Percentiles rank a stretch among this genome's conserved stretches.
Conservation (phyloP, 805 yeast species). For the Pichia pseudocactophila region DNA sequence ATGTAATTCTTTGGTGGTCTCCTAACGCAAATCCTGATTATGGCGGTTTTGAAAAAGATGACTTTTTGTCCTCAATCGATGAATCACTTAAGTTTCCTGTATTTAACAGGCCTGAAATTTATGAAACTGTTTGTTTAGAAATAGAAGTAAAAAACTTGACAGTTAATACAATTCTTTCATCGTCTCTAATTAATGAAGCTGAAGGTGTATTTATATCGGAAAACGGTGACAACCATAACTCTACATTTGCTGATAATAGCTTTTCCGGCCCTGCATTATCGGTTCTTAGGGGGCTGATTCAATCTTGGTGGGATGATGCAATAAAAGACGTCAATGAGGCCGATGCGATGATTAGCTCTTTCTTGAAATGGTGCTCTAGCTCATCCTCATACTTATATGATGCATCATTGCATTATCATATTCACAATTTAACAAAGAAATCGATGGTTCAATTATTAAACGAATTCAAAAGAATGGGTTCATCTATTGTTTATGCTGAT, state of each 20-base stretch:
- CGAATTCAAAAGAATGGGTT: conserved; percentile 74
- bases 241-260: conserved; percentile 67
- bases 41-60: conserved; percentile 72
- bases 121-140: conserved; percentile 71
- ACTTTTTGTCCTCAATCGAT: conserved; percentile 34
- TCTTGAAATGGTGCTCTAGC: conserved; percentile 81
- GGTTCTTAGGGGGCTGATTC: conserved; percentile 65
- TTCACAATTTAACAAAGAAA: conserved; percentile 77
- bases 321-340: conserved; percentile 53
- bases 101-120: conserved; percentile 70
- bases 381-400: conserved; percentile 69
- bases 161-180: conserved; percentile 78
- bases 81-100: conserved; percentile 58
- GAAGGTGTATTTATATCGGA: conserved; percentile 77
- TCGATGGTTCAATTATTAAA: conserved; percentile 71
- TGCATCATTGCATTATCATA: conserved; percentile 72
- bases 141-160: conserved; percentile 70
- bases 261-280: conserved; percentile 68
- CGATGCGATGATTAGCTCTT: conserved; percentile 71
- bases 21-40: conserved; percentile 68
- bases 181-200: conserved; percentile 75
- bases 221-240: conserved; percentile 19
- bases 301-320: conserved; percentile 93
- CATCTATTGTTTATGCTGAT: conserved; percentile 70
- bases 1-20: conserved; percentile 92